Base-by-base conservation (phyloP, 371 early-diverging fungal species). In the Thermomucor indicae-seudaticae region DNA sequence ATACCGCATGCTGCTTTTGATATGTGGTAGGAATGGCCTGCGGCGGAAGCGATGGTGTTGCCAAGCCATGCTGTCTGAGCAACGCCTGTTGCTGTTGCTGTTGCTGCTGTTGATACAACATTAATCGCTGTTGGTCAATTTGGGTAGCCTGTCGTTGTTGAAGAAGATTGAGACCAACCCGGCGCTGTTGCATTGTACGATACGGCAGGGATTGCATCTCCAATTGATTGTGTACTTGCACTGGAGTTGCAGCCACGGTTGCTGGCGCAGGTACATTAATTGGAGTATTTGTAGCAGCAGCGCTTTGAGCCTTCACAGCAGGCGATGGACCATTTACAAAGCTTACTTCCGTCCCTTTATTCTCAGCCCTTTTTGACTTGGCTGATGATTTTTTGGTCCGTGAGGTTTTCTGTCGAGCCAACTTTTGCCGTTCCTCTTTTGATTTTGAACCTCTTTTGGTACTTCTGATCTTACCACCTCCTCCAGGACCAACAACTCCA, bases 251-350 rank as follows among this genome's bases (percentile, higher is more conserved):
- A n/a, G n/a, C n/a, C n/a, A n/a, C n/a, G n/a, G n/a, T n/a, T n/a
- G n/a, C n/a, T n/a, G n/a, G n/a, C n/a, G n/a, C n/a, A n/a, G n/a
- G n/a, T n/a, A n/a, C n/a, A n/a, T n/a, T n/a, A n/a, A n/a, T n/a
- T n/a, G n/a, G n/a, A n/a, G n/a, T n/a, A 31, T 29, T 31, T 17
- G 51, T 29, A 30, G 25, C 43, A 35, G 43, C 20, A 22, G 29
- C 19, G 25, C 29, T 31, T 29, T 53, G 54, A 4, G 54, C 47
- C 14, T 53, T 53, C 17, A 53, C 54, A 7, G 47, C 47, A 16
- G 54, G 54, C 14, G 54, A 53, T n/a, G 30, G 47, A 25, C 17
- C 41, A 7, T 25, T 42, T 12, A 14, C 39, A 41, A 52, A 52
- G 16, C 44, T 4, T 24, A 27, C 52, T 19, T 52, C 44, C 20